Evolutionary conservation across 176 grass and related monocot species (phyloP).

Genomic region (Ampelocalamus luodianensis): DNA sequence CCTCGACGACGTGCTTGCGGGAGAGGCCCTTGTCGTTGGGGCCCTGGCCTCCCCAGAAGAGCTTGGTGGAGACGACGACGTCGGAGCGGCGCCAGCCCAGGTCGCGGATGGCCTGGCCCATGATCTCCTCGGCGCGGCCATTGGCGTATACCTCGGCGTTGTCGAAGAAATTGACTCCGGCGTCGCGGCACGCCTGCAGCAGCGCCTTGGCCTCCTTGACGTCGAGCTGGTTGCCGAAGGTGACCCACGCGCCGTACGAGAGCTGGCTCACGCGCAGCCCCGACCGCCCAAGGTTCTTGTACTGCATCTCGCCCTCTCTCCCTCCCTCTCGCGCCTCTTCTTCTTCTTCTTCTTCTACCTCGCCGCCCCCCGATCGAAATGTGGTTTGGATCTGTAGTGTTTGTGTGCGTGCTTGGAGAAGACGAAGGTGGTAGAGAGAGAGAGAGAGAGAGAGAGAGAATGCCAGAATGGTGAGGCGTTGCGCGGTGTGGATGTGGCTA

Average conservation of each 20-base stretch:
- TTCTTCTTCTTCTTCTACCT: neutral
- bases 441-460: rapidly evolving
- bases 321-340: neutral
- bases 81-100: constrained; percentile 92
- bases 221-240: constrained; percentile 96
- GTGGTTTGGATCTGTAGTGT: constrained; percentile 15
- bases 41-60: constrained; percentile 92
- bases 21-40: constrained; percentile 99
- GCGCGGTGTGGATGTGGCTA: neutral
- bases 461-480: neutral
- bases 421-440: neutral
- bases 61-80: constrained; percentile 96
- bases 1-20: constrained; percentile 92
- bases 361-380: neutral
- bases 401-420: neutral
- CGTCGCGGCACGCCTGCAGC: constrained; percentile 86
- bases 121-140: constrained; percentile 98
- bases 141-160: constrained; percentile 97
- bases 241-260: constrained; percentile 87
- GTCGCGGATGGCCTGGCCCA: constrained; percentile 98
- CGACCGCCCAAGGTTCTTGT: constrained; percentile 93
- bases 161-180: constrained; percentile 99
- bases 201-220: constrained; percentile 93
- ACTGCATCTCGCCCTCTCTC: constrained; percentile 68
- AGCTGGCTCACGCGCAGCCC: constrained; percentile 93